Conservation (phyloP, 805 yeast genomes). For the Wickerhamomyces silvicola region DNA sequence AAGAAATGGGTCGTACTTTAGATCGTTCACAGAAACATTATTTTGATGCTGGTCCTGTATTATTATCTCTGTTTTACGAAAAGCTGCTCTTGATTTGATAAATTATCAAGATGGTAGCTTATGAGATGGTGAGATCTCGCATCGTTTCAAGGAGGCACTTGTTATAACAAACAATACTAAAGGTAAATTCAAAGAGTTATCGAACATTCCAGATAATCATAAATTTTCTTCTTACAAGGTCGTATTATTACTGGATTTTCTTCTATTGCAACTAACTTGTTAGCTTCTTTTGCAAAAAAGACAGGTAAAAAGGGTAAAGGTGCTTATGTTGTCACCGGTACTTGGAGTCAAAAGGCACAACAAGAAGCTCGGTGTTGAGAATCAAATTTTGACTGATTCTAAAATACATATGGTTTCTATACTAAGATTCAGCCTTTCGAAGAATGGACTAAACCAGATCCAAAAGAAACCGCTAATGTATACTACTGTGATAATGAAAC, state of each 20-base stretch:
- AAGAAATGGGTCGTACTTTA: conserved; percentile 24
- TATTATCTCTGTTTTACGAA: conserved; percentile 77
- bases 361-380: conserved; percentile 85
- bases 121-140: conserved; percentile 95
- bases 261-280: conserved; percentile 72
- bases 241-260: conserved; percentile 98
- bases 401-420: conserved; percentile 49
- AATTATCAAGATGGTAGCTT: conserved; percentile 64
- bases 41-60: conserved; percentile 99
- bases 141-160: conserved; percentile 81
- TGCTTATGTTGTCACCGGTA: conserved; percentile 86
- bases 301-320: conserved; percentile 73
- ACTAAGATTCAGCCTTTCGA: conserved; percentile 60
- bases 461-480: conserved; percentile 71
- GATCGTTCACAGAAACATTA: conserved; percentile 70
- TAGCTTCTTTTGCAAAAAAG: conserved; percentile 66
- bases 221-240: conserved; percentile 95
- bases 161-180: conserved; percentile 76
- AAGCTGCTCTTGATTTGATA: conserved; percentile 80
- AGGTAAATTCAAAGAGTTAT: conserved; percentile 52
- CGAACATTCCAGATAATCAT: conserved; percentile 83
- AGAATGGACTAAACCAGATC: conserved; percentile 52
- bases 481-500: conserved; percentile 97
- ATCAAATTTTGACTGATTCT: conserved; percentile 62
- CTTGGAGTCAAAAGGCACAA: conserved; percentile 85